Evolutionary conservation across 2,329 filamentous ascomycete species (phyloP).

Genomic region (Pyrenophora graminea): DNA sequence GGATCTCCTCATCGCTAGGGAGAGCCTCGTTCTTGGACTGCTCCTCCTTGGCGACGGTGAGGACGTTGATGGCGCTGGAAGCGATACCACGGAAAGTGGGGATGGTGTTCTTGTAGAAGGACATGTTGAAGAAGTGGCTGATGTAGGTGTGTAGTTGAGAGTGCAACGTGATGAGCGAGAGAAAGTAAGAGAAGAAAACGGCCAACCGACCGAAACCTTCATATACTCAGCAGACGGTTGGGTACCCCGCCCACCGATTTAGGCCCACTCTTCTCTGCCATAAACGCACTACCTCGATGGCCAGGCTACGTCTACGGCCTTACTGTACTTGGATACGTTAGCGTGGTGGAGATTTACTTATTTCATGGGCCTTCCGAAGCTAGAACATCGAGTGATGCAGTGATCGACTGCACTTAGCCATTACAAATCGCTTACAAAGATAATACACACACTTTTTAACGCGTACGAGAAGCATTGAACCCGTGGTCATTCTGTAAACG

Average conservation of each 20-base stretch:
- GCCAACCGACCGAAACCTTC: not conserved
- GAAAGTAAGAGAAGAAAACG: not conserved
- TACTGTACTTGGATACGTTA: not conserved
- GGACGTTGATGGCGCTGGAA: constrained; percentile 19
- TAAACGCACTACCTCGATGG: too few species aligned
- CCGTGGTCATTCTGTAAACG: not conserved
- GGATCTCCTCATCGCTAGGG: constrained; percentile 22
- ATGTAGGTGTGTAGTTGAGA: not conserved
- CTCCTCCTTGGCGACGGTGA: constrained; percentile 24
- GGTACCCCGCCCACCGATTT: not conserved
- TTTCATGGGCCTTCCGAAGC: not conserved
- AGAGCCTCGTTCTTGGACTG: constrained; percentile 14
- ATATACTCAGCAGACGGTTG: not conserved
- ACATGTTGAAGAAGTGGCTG: constrained; percentile 14
- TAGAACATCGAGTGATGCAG: not conserved
- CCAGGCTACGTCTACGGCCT: too few species aligned
- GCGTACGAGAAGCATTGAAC: not conserved
- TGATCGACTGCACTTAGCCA: too few species aligned
- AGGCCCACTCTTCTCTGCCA: too few species aligned
- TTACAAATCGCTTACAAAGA: too few species aligned
- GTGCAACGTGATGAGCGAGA: not conserved
- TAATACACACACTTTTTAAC: too few species aligned
- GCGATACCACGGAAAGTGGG: constrained; percentile 16
- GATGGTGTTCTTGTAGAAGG: constrained; percentile 24
- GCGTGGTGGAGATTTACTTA: not conserved